A percentile compares a stretch with the other conserved stretches of the same genome.
Evolutionary conservation across 1,139 yeast genomes (phyloP).

Genomic region (Hansenula lynferdii): DNA sequence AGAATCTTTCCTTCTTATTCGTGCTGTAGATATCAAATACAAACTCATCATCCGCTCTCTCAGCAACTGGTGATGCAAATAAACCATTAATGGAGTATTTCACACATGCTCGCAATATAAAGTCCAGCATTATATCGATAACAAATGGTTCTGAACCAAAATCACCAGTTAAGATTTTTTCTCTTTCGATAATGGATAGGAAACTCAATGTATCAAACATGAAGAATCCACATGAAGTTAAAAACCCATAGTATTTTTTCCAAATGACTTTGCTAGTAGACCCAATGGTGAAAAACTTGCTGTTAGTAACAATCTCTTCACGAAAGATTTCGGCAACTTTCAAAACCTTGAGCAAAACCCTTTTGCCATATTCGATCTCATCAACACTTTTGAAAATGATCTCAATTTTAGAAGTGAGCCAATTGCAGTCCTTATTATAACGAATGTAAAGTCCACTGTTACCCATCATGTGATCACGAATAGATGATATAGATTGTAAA

Average conservation of each 20-base stretch:
- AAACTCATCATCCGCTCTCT: constrained; percentile 1
- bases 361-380: constrained; percentile 4
- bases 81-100: constrained; percentile 23
- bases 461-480: constrained; percentile 4
- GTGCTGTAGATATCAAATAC: constrained; percentile 32
- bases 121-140: constrained; percentile 15
- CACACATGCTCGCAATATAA: constrained; percentile 11
- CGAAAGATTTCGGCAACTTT: constrained; percentile 20
- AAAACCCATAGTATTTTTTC: constrained; percentile 36
- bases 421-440: constrained; percentile 15
- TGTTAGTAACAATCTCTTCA: constrained; percentile 18
- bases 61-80: constrained; percentile 27
- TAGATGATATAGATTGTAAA: background rate
- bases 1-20: constrained; percentile 29
- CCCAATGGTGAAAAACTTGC: constrained; percentile 24
- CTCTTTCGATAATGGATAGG: constrained; percentile 14
- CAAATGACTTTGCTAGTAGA: constrained; percentile 27
- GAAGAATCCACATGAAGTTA: constrained; percentile 41
- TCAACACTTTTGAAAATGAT: constrained; percentile 4
- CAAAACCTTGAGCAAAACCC: constrained; percentile 17
- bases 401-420: constrained; percentile 20
- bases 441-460: constrained; percentile 14
- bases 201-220: constrained; percentile 32
- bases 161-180: constrained; percentile 6
- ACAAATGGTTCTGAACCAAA: constrained; percentile 7